These are phyloP conservation scores for Metschnikowia vanudenii DNA, from an alignment of 805 yeast genomes.

Conservation along the genomic window DNA sequence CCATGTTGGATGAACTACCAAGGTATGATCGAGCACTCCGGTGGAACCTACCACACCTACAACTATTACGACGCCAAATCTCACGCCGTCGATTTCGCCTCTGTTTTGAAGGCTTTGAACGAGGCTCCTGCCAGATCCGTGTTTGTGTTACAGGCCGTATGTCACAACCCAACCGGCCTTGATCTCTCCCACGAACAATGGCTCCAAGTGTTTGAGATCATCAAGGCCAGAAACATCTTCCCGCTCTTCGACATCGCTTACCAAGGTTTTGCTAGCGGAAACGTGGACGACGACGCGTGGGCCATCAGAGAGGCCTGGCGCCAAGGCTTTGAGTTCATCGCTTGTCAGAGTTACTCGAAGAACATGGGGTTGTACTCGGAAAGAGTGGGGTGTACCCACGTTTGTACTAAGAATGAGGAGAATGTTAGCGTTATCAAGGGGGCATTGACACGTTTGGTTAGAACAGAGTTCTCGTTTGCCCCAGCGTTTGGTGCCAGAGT, in stretches of 20 bases:
- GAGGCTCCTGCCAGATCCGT: constrained; percentile 33
- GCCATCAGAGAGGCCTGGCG: constrained; percentile 35
- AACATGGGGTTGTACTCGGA: constrained; percentile 44
- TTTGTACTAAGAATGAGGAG: constrained; percentile 13
- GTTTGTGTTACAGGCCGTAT: constrained; percentile 41
- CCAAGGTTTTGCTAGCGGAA: constrained; percentile 41
- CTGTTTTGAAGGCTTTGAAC: constrained; percentile 27
- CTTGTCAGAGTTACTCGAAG: constrained; percentile 40
- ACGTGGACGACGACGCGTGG: constrained; percentile 35
- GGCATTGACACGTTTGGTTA: constrained; percentile 32
- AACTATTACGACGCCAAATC: constrained; percentile 31
- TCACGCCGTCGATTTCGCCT: constrained; percentile 31
- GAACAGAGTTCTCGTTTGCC: constrained; percentile 45
- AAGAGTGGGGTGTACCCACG: constrained; percentile 40
- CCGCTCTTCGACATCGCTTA: constrained; percentile 42
- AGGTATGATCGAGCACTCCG: constrained; percentile 34
- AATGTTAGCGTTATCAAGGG: constrained; percentile 20
- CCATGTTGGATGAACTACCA: constrained; percentile 43
- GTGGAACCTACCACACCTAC: constrained; percentile 27
- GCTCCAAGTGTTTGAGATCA: constrained; percentile 28
- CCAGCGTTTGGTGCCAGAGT: constrained; percentile 49
- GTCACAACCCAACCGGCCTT: constrained; percentile 47
- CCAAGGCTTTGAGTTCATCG: constrained; percentile 25
- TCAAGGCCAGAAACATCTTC: constrained; percentile 27
- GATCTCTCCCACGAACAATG: constrained; percentile 40